Base-by-base conservation (phyloP, 1,284 basidiomycete species). In the Tilletiopsis washingtonensis region DNA sequence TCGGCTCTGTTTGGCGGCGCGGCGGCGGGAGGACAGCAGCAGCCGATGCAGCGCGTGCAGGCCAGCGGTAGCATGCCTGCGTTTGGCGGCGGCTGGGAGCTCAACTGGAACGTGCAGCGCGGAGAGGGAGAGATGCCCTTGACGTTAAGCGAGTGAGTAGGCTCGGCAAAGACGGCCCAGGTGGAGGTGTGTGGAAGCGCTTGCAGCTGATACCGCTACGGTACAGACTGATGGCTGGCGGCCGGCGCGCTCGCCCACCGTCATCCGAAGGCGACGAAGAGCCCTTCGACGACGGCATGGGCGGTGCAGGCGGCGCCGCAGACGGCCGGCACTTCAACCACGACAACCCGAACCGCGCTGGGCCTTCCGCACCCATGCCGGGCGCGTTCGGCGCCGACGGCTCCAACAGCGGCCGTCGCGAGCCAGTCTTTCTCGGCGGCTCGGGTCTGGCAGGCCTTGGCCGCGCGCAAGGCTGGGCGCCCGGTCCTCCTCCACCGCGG, bases 251-350 rank as follows among this genome's bases (percentile, higher is more conserved):
- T 17, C 38, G 29, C 51, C 2, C 29, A 32, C n/a, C 14, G 24
- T 11, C 38, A 43, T 29, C 43, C 47, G 14, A n/a, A n/a, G 24
- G 17, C 12, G 43, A 45, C 19, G 38, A 48, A 14, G 19, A 36
- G 15, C 25, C 40, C 6, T 25, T 45, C 24, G 66, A 68, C 37
- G 66, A 68, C 32, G 66, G 66, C 14, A 68, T 68, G 64, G 66
- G 66, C 3, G 66, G 64, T 2, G 64, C 64, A 11, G 66, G 64
- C 6, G 55, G 48, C 2, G 55, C 56, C n/a, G 48, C 64, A 14
- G 66, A 68, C 40, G 66, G 66, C 5, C 57, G 66, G 6, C 51
- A 45, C 29, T 67, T 67, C 53, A 66, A 68, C 45, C 53, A 61
- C 42, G 63, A 65, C 43, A 67, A 67, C 38, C 29, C 38, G 9